phyloP scores from a whole-genome alignment of 495 filamentous ascomycete species.

The Penicillium canariense region DNA sequence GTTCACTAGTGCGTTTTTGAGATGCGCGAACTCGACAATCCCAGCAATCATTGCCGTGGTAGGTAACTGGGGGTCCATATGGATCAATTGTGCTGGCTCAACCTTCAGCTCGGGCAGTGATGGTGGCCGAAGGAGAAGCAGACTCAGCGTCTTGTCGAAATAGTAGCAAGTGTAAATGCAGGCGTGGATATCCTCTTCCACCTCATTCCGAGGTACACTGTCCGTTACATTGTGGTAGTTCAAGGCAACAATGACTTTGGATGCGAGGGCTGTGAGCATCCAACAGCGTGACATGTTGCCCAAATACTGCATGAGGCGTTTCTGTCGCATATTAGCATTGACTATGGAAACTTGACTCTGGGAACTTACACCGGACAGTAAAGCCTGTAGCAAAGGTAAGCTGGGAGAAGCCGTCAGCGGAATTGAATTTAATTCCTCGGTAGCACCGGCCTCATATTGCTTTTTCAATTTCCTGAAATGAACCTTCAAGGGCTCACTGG shows the following conservation, averaged over 20 bases:
- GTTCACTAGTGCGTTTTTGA: slow-evolving; percentile 20
- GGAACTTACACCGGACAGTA: slow-evolving; percentile 28
- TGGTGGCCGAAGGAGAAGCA: slow-evolving; percentile 36
- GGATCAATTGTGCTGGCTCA: slow-evolving; percentile 21
- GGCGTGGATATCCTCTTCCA: slow-evolving; percentile 27
- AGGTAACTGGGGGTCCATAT: slow-evolving; percentile 23
- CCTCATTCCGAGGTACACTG: slow-evolving; percentile 14
- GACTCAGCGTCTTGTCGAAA: slow-evolving; percentile 35
- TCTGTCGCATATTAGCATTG: slow-evolving; percentile 10
- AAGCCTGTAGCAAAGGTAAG: slow-evolving; percentile 25
- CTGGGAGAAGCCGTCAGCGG: slow-evolving; percentile 25
- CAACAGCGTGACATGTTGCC: slow-evolving; percentile 31
- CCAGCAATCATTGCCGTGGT: slow-evolving; percentile 23
- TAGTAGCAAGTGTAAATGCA: slow-evolving; percentile 34
- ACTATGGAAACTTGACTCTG: background rate
- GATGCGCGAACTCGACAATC: slow-evolving; percentile 24
- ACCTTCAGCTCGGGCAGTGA: slow-evolving; percentile 33
- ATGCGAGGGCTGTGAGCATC: slow-evolving; percentile 27
- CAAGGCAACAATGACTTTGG: slow-evolving; percentile 26
- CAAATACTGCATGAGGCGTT: slow-evolving; percentile 26
- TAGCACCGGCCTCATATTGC: slow-evolving; percentile 23
- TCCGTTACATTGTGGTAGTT: slow-evolving; percentile 30
- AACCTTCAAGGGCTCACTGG: slow-evolving; percentile 16
- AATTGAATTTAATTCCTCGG: slow-evolving; percentile 22
- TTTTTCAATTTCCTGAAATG: slow-evolving; percentile 25